These are phyloP conservation scores for Blastocystis hominis DNA, from an alignment of 352 stramenopile species.

Conservation along the genomic window DNA sequence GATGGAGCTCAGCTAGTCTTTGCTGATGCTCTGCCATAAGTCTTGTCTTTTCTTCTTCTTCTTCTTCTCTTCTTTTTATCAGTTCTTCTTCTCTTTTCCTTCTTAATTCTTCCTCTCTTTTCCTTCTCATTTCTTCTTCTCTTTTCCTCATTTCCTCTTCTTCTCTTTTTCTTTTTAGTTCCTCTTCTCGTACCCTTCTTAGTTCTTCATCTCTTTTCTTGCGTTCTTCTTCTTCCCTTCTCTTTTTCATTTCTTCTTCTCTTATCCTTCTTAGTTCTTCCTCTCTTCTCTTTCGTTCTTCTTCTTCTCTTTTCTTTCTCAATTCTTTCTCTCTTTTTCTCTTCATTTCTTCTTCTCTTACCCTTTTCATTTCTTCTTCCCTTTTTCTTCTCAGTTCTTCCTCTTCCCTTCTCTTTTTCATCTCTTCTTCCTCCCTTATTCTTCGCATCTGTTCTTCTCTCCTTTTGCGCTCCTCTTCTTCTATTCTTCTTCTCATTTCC, in stretches of 20 bases:
- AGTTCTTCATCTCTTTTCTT: background rate
- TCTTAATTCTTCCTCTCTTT: background rate
- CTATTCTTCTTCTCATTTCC: slow-evolving; percentile 3
- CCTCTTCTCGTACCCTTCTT: background rate
- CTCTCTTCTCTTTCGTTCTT: background rate
- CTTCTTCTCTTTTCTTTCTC: background rate
- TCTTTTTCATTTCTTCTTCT: background rate
- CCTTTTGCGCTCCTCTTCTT: background rate
- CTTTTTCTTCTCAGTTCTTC: background rate
- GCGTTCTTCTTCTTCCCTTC: background rate
- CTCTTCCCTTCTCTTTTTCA: background rate
- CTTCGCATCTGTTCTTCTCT: background rate
- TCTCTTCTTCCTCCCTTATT: too few species aligned
- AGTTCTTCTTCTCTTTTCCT: too few species aligned
- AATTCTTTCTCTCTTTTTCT: background rate
- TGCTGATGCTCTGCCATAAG: too few species aligned
- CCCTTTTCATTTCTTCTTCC: background rate
- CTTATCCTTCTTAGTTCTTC: background rate
- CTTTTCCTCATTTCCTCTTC: background rate
- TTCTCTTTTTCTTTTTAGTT: background rate
- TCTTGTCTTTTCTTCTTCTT: too few species aligned
- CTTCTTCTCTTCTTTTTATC: too few species aligned
- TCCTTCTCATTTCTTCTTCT: background rate
- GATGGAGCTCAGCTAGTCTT: too few species aligned
- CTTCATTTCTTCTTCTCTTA: background rate